Percentiles rank a stretch among this genome's conserved stretches.
Evolutionary conservation across 169 alveolate genomes (phyloP).

Genomic region (Plasmodium gaboni): DNA sequence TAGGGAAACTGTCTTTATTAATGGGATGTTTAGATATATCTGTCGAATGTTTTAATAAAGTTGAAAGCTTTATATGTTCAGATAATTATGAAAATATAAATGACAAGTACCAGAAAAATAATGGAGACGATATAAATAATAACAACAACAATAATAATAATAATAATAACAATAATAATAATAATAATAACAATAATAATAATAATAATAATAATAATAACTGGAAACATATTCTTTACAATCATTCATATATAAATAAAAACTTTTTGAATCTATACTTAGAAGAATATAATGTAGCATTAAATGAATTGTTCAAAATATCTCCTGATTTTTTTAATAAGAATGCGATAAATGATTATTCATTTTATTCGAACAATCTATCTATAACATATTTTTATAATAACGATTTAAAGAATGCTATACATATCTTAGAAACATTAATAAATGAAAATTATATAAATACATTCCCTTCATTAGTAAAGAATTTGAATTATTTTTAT

Average conservation of each 20-base stretch:
- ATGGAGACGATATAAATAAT: not conserved
- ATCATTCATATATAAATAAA: constrained; percentile 13
- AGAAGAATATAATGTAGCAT: constrained; percentile 40
- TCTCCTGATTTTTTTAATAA: not conserved
- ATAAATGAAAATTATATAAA: constrained; percentile 14
- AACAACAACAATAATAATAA: not conserved
- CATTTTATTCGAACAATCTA: constrained; percentile 45
- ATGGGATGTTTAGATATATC: constrained; percentile 56
- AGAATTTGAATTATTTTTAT: constrained; percentile 45
- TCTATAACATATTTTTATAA: constrained; percentile 53
- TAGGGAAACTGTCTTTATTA: constrained; percentile 53
- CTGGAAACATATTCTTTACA: not conserved
- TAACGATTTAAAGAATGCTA: constrained; percentile 32
- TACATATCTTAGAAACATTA: constrained; percentile 28
- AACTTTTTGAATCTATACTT: constrained; percentile 26
- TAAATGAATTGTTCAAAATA: constrained; percentile 13
- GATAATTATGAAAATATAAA: not conserved
- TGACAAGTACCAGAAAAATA: not conserved
- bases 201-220: not conserved
- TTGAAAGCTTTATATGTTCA: not conserved
- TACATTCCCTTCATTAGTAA: constrained; percentile 28
- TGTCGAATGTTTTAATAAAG: constrained; percentile 17
- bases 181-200: not conserved
- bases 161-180: not conserved
- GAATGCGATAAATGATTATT: constrained; percentile 13